phyloP scores from a whole-genome alignment of 1,139 yeast genomes.

The Diutina neorugosa region DNA sequence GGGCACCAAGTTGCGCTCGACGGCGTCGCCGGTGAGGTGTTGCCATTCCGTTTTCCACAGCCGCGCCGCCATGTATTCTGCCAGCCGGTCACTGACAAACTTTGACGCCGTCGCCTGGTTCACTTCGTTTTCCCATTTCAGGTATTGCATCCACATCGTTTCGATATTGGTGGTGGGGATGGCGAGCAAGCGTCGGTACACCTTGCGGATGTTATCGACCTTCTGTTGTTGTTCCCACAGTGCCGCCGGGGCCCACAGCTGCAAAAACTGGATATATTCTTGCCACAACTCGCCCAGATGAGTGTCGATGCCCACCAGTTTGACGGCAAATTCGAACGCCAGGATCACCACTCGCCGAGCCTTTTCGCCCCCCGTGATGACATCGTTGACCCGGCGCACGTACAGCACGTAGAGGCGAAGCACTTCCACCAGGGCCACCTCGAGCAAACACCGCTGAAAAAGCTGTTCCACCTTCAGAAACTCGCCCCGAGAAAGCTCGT shows the following conservation, averaged over 20 bases:
- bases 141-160: slow-evolving; percentile 68
- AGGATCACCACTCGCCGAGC: slow-evolving; percentile 67
- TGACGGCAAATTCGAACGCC: slow-evolving; percentile 78
- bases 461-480: slow-evolving; percentile 53
- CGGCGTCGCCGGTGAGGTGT: slow-evolving; percentile 35
- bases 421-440: slow-evolving; percentile 48
- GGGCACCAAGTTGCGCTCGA: slow-evolving; percentile 27
- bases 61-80: slow-evolving; percentile 84
- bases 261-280: slow-evolving; percentile 72
- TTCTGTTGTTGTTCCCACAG: slow-evolving; percentile 85
- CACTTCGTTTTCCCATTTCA: slow-evolving; percentile 70
- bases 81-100: slow-evolving; percentile 71
- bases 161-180: slow-evolving; percentile 71
- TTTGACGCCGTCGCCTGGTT: slow-evolving; percentile 66
- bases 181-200: slow-evolving; percentile 56
- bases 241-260: slow-evolving; percentile 65
- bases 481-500: slow-evolving; percentile 59
- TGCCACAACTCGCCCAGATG: slow-evolving; percentile 66
- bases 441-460: slow-evolving; percentile 49
- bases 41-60: slow-evolving; percentile 66
- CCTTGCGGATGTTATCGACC: slow-evolving; percentile 62
- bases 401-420: slow-evolving; percentile 71
- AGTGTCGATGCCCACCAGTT: slow-evolving; percentile 68
- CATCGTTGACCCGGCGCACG: slow-evolving; percentile 68
- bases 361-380: slow-evolving; percentile 73